phyloP scores from a whole-genome alignment of 208 protist species.

The Acanthamoeba castellanii region DNA sequence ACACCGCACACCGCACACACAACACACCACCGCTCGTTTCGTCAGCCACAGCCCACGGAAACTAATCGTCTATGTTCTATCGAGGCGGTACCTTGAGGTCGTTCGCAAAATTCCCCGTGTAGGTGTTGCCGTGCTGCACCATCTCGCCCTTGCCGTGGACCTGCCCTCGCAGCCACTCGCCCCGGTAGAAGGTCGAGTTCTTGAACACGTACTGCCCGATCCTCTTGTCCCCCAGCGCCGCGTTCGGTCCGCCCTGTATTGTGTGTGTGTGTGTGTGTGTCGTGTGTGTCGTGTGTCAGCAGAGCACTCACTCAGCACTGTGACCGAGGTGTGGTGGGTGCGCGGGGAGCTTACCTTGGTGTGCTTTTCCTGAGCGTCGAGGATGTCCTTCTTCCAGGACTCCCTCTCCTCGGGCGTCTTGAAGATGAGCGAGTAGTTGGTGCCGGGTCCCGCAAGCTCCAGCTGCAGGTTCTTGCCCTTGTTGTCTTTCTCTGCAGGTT shows the following conservation, averaged over 20 bases:
- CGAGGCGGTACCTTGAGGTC: constrained; percentile 3
- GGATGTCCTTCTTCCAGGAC: constrained; percentile 45
- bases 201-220: constrained; percentile 45
- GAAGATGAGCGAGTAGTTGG: constrained; percentile 42
- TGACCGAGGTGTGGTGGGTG: neutral
- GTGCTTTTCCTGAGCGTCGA: constrained; percentile 54
- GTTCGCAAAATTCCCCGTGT: constrained; percentile 35
- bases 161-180: constrained; percentile 37
- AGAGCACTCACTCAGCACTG: neutral
- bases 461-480: constrained; percentile 58
- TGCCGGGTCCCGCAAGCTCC: constrained; percentile 18
- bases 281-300: neutral
- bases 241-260: neutral
- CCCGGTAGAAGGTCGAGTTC: constrained; percentile 42
- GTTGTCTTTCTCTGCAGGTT: neutral
- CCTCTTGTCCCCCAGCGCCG: constrained; percentile 35
- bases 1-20: neutral
- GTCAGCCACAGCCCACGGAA: neutral
- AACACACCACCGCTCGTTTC: neutral
- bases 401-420: constrained; percentile 51
- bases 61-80: no score
- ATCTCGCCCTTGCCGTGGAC: constrained; percentile 54
- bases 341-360: neutral
- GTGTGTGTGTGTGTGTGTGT: neutral
- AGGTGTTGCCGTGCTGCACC: neutral